phyloP scores from a whole-genome alignment of 495 filamentous ascomycete genomes.

The Tuber magnatum region DNA sequence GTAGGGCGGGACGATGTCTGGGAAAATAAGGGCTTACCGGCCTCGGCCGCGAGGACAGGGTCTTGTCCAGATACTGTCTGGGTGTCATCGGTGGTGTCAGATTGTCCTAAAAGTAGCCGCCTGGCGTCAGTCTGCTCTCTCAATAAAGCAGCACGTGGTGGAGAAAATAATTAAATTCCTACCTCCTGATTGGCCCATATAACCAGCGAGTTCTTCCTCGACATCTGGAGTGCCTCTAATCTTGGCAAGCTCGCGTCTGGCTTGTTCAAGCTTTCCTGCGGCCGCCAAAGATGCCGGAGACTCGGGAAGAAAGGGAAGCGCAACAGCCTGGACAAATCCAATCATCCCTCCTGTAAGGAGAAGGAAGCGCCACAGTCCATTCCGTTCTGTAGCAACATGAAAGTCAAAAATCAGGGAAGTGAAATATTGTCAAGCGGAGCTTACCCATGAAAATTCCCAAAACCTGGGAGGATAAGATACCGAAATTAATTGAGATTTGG shows the following conservation, averaged over 20 bases:
- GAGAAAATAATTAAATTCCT: background rate
- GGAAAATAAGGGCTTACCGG: too few relatives aligned
- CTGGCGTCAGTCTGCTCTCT: slow-evolving; percentile 2
- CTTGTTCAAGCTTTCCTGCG: slow-evolving; percentile 53
- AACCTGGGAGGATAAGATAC: slow-evolving; percentile 74
- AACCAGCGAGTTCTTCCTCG: slow-evolving; percentile 62
- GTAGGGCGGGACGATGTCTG: too few relatives aligned
- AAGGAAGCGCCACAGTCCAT: slow-evolving; percentile 72
- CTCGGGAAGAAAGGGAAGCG: slow-evolving; percentile 66
- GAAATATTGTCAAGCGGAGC: too few relatives aligned
- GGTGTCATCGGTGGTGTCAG: too few relatives aligned
- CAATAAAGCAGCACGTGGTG: background rate
- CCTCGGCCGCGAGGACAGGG: slow-evolving; percentile 42
- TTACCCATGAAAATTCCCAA: slow-evolving; percentile 80
- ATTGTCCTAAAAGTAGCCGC: too few relatives aligned
- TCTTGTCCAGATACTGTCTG: too few relatives aligned
- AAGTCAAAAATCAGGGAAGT: too few relatives aligned
- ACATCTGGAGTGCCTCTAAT: slow-evolving; percentile 69
- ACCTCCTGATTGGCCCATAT: slow-evolving; percentile 24
- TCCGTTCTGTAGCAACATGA: slow-evolving; percentile 38
- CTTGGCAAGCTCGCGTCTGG: slow-evolving; percentile 59
- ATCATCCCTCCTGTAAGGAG: slow-evolving; percentile 65
- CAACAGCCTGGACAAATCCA: slow-evolving; percentile 57
- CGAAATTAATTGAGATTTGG: slow-evolving; percentile 86
- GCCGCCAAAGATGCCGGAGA: slow-evolving; percentile 79